Conservation (phyloP, 2,329 filamentous ascomycete genomes). For the Ophiostoma montium region DNA sequence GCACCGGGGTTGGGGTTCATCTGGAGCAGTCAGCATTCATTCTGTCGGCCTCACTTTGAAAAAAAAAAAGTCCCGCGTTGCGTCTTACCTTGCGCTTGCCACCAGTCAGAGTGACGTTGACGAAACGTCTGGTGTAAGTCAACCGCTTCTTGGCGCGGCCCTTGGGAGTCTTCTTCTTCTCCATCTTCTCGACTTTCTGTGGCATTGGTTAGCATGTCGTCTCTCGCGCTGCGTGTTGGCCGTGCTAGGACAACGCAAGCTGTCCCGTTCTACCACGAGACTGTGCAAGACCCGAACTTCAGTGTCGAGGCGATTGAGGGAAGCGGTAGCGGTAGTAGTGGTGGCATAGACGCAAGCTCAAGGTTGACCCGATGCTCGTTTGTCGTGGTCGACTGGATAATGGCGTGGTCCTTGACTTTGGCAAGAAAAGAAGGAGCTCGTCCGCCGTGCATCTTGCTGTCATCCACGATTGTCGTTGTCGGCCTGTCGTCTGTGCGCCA, state of each 20-base stretch:
- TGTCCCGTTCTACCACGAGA: not conserved
- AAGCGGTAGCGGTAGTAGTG: too few relatives aligned
- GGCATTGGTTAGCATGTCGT: constrained; percentile 1
- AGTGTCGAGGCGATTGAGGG: too few relatives aligned
- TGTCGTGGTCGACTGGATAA: too few relatives aligned
- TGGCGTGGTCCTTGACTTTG: too few relatives aligned
- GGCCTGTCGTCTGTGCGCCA: not conserved
- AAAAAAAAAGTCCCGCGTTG: too few relatives aligned
- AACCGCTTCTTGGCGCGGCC: constrained; percentile 95
- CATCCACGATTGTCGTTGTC: not conserved
- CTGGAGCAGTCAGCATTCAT: not conserved
- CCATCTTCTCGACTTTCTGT: constrained; percentile 50
- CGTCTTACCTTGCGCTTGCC: constrained; percentile 84
- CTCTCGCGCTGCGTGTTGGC: not conserved
- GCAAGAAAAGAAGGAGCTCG: too few relatives aligned
- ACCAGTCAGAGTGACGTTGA: constrained; percentile 83
- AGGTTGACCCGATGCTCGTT: too few relatives aligned
- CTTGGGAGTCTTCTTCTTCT: constrained; percentile 94
- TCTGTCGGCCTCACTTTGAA: not conserved
- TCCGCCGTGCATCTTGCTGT: too few relatives aligned
- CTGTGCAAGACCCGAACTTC: not conserved
- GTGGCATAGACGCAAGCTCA: too few relatives aligned
- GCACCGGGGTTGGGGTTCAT: constrained; percentile 5
- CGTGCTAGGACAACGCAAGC: not conserved
- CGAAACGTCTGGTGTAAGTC: constrained; percentile 93